Base-by-base conservation (phyloP, 2,329 filamentous ascomycete species). In the Onygenales sp. region DNA sequence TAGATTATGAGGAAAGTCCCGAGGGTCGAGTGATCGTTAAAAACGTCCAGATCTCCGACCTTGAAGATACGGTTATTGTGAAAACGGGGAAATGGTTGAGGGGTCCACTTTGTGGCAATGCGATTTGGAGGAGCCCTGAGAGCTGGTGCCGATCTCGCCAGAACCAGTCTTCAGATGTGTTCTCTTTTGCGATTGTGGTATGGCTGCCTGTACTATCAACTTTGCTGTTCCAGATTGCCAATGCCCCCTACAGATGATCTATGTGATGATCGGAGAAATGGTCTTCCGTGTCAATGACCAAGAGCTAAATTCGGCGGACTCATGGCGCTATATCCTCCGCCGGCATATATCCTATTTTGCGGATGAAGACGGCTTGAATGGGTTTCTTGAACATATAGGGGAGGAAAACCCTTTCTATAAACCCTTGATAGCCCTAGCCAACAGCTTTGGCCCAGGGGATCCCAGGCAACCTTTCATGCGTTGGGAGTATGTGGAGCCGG, bases 291-390 rank as follows among this genome's bases (percentile, higher is more conserved):
- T 63, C 0, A 53, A 50, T 53, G 55, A 63, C 8, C 56, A 61
- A 3, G 50, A 65, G 31, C 48, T 65, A 14, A 48, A 54, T 2
- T 56, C 56, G 1, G 42, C 55, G 1, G 57, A 65, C 39, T 57
- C 60, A 1, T 67, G 65, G 62, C 50, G 60, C 43, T 53, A 58
- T 53, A 52, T 61, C 36, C 59, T 61, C 31, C 52, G 50, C 40
- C 67, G 69, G 27, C 73, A 76, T 55, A 66, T 77, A 34, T 77
- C 74, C 4, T 73, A 72, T 56, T 77, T 77, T 61, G 68, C 67
- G 31, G 68, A 75, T 54, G 63, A 65, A 60, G 60, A 72, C 1
- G 65, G 70, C 45, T 63, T 75, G 37, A 62, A 68, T 49, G 67
- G 67, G 32, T 63, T 75, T 37, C 61, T 77, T 27, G 59, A 67